Percentiles rank a stretch among this genome's conserved stretches.
Evolutionary conservation across 176 grass and related monocot species (phyloP).

Genomic region (Saccharum spontaneum): DNA sequence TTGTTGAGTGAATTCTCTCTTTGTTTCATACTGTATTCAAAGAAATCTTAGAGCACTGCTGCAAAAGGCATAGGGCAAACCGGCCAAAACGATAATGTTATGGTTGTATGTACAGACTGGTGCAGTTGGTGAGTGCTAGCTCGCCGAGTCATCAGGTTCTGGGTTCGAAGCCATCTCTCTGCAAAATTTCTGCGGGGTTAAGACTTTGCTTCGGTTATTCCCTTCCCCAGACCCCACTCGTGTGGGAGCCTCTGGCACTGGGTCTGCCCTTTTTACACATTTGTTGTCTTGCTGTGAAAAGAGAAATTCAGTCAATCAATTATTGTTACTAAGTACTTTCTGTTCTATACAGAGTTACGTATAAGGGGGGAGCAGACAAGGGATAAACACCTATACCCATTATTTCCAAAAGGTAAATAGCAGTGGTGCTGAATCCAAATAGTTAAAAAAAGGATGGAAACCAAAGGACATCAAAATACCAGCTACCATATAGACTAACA

Average conservation of each 20-base stretch:
- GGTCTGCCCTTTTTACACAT: background rate
- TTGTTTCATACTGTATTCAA: background rate
- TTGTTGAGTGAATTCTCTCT: background rate
- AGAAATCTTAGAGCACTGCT: conserved; percentile 2
- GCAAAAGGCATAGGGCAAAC: background rate
- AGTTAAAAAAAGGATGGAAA: too few relatives aligned
- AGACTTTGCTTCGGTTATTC: too few relatives aligned
- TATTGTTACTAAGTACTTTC: background rate
- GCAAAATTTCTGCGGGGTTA: too few relatives aligned
- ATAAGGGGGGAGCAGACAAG: background rate
- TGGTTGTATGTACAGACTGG: background rate
- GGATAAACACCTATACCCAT: background rate
- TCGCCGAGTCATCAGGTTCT: too few relatives aligned
- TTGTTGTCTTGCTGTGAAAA: background rate
- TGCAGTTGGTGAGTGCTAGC: too few relatives aligned
- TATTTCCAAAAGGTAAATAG: background rate
- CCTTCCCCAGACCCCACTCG: too few relatives aligned
- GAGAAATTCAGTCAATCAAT: background rate
- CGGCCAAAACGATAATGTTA: background rate
- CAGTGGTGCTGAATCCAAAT: background rate
- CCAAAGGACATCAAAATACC: too few relatives aligned
- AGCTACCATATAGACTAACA: too few relatives aligned
- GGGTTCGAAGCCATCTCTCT: too few relatives aligned
- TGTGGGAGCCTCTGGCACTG: too few relatives aligned
- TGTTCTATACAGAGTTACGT: background rate